These are phyloP conservation scores for Suillus paluster DNA, from an alignment of 768 basidiomycete species.

Conservation along the genomic window DNA sequence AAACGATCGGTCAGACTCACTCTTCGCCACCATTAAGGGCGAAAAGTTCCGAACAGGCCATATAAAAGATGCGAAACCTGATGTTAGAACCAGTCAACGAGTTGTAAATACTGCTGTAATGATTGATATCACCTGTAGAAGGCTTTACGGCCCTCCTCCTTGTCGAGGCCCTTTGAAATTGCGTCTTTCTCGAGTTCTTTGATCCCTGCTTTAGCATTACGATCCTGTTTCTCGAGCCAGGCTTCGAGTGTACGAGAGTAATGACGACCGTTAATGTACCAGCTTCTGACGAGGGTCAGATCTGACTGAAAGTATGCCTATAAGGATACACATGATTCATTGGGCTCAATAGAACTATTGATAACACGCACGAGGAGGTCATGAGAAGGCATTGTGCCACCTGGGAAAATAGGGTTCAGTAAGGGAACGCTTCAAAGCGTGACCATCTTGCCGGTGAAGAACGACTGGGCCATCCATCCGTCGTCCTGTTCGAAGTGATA, in stretches of 20 bases:
- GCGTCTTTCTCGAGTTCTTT: conserved; percentile 54
- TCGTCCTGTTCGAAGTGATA: conserved; percentile 74
- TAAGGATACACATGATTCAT: neutral
- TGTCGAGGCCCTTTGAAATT: conserved; percentile 39
- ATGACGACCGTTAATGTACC: conserved; percentile 66
- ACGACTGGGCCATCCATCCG: conserved; percentile 77
- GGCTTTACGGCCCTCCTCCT: conserved; percentile 58
- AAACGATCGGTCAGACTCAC: conserved; percentile 44
- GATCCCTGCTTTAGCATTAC: conserved; percentile 52
- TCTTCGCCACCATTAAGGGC: conserved; percentile 62
- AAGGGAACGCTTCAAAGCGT: neutral
- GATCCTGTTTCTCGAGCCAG: conserved; percentile 66
- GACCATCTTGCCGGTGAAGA: conserved; percentile 56
- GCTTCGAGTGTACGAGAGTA: conserved; percentile 68
- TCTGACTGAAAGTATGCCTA: conserved; percentile 70
- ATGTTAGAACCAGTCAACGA: neutral
- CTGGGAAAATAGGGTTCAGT: conserved; percentile 27
- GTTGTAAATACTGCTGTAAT: neutral
- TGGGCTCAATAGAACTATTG: neutral
- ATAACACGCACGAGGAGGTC: conserved; percentile 52
- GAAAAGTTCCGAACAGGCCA: conserved; percentile 74
- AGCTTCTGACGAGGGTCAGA: conserved; percentile 58
- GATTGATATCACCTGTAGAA: conserved; percentile 50
- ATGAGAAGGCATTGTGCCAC: conserved; percentile 76
- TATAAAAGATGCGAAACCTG: conserved; percentile 73